Base-by-base conservation (phyloP, 2,329 filamentous ascomycete species). In the Aspergillus nomiae region DNA sequence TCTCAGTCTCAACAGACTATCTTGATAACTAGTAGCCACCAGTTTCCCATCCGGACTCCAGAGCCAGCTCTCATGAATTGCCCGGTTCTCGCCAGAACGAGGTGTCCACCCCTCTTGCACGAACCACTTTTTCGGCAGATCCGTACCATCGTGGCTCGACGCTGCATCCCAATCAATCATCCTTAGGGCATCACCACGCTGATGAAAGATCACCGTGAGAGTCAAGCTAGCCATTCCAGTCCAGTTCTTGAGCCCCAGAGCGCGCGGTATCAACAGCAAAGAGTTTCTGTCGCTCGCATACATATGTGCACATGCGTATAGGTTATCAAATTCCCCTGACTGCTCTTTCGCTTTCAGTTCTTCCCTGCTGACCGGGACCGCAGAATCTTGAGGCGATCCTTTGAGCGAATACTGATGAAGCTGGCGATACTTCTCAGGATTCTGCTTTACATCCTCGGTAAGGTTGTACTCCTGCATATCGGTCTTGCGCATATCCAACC, bases 201-300 rank as follows among this genome's bases (percentile, higher is more conserved):
- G 74, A 68, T 85, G 83, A 56, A 86, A 78, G 9, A 83, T 75
- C 4, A 85, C 81, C 1, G 78, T 82, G 59, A 84, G 78, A 8
- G 77, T 81, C 56, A 86, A 66, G 63, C 80, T 83, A 6, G 79
- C 80, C 77, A 85, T 82, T 26, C 77, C 76, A 0, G 70, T 74
- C 63, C 76, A 80, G 8, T 72, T 65, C 43, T 78, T 73, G 28
- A 81, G 72, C 0, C 80, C 80, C n/a, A 84, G 70, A 19, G 84
- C 81, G 26, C 83, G 83, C 2, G 83, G 77, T 2, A 86, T 79
- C 51, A 86, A 73, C 71, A 83, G 82, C 14, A 87, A 73, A 21
- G 82, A 83, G 61, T 87, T 87, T 28, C 82, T 80, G 67, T 87
- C 86, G 38, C 82, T 84, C 0, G 85, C 82, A 68, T 86, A 87